These are phyloP conservation scores for Candida dendrica DNA, from an alignment of 805 yeast species.

Conservation along the genomic window DNA sequence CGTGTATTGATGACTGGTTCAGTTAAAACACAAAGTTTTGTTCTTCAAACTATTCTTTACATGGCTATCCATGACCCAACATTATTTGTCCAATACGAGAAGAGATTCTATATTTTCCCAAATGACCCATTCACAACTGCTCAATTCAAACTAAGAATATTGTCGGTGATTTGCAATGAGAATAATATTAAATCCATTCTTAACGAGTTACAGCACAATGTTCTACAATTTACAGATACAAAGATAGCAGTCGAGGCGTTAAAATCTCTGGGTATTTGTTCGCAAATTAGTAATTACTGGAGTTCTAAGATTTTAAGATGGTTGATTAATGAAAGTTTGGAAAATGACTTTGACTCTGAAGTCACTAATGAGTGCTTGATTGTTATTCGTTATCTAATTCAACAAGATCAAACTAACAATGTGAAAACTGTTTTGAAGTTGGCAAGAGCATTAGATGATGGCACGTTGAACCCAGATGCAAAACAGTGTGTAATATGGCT, in stretches of 20 bases:
- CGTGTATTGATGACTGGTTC: conserved; percentile 30
- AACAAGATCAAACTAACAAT: conserved; percentile 48
- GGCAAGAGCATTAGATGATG: conserved; percentile 24
- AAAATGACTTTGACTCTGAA: conserved; percentile 12
- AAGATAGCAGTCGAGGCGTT: conserved; percentile 40
- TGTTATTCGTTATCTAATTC: conserved; percentile 67
- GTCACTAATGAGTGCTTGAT: conserved; percentile 61
- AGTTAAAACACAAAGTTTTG: conserved; percentile 26
- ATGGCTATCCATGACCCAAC: conserved; percentile 31
- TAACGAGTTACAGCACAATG: conserved; percentile 58
- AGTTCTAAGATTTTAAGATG: conserved; percentile 52
- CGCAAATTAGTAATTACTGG: conserved; percentile 42
- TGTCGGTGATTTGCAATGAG: conserved; percentile 51
- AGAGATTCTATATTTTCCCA: conserved; percentile 50
- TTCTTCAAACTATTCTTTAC: conserved; percentile 40
- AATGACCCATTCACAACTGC: conserved; percentile 40
- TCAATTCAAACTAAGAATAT: conserved; percentile 49
- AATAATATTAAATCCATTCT: conserved; percentile 44
- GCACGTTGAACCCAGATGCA: conserved; percentile 38
- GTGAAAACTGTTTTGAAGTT: conserved; percentile 49
- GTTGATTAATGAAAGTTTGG: conserved; percentile 45
- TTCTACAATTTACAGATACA: conserved; percentile 22
- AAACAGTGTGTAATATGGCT: conserved; percentile 86
- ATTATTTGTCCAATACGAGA: conserved; percentile 28
- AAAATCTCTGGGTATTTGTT: conserved; percentile 54